Evolutionary conservation across 2,329 filamentous ascomycete species (phyloP).

Genomic region (Graphilbum fragrans): DNA sequence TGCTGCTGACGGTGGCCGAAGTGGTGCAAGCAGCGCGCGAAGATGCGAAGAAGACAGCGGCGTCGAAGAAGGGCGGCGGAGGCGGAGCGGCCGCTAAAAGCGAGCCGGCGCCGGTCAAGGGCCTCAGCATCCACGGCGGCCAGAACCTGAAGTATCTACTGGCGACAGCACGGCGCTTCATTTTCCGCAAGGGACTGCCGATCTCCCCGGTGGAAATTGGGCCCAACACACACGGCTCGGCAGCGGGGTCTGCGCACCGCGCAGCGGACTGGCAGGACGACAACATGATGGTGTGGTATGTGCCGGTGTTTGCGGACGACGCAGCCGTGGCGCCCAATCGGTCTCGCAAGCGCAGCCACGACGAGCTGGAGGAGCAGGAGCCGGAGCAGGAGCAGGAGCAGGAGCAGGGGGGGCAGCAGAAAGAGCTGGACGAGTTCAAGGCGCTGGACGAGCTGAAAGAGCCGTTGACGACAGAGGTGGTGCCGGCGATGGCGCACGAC

Average conservation of each 20-base stretch:
- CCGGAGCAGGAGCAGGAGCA: no score
- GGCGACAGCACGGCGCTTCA: constrained; percentile 72
- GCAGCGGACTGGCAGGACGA: constrained; percentile 64
- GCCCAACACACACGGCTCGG: constrained; percentile 25
- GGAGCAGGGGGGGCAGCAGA: no score
- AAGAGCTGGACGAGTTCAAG: not conserved
- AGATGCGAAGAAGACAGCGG: constrained; percentile 7
- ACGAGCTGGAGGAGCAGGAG: constrained; percentile 12
- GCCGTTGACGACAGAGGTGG: not conserved
- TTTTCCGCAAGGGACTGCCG: constrained; percentile 74
- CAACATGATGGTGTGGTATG: constrained; percentile 73
- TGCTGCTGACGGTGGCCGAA: constrained; percentile 76
- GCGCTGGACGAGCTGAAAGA: not conserved
- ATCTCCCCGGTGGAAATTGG: constrained; percentile 59
- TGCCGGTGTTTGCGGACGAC: constrained; percentile 35
- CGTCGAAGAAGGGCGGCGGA: not conserved
- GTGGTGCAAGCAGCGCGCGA: constrained; percentile 34
- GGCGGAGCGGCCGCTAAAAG: not conserved
- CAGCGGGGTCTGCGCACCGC: constrained; percentile 20
- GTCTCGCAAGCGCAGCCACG: constrained; percentile 20
- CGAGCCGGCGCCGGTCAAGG: constrained; percentile 9
- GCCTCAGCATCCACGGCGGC: constrained; percentile 62
- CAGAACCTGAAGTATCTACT: constrained; percentile 70
- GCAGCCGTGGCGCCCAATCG: constrained; percentile 4
- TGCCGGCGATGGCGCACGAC: not conserved